Evolutionary conservation across 768 basidiomycete species (phyloP), one percentile per base, ranked within the genome.

Genomic region (Serendipita indica): DNA sequence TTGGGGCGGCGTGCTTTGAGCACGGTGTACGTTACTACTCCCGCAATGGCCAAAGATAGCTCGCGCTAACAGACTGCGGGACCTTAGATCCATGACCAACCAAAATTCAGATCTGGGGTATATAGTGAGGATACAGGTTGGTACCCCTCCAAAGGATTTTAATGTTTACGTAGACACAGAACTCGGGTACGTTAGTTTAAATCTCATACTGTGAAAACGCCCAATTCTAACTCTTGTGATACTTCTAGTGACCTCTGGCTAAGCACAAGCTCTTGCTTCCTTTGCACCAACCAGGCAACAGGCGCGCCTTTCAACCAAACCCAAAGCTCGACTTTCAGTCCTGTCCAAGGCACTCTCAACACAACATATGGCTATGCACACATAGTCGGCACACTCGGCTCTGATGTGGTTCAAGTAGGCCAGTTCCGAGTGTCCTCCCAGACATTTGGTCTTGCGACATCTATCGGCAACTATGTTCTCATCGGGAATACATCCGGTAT

Each of bases 351-450:
- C 14, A 41, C 60, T 1, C 34, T 60, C 34, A 12, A 27, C 20
- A 80, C 87, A 59, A 65, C 62, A 0, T 88, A 91, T 68, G 89
- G 88, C 0, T 84, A 83, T 7, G 89, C 88, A 2, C 60, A 67
- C 1, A 87, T 86, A 0, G 56, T 62, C 0, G 89, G 89, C 3
- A 63, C 66, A 4, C 62, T 83, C 1, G 75, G 73, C 0, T 41
- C 68, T 54, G 89, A 92, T 41, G 79, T 75, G 2, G 85, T 90
- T 18, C 63, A 66, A 35, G 79, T 91, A 73, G 79, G 79, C 2
- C 77, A 76, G 0, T 88, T 87, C 63, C 74, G 74, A 1, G 67
- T 89, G 20, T 58, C 65, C 6, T 60, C 64, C 3, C 87, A 89
- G 64, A 68, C 65, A 13, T 75, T 89, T 64, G 56, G 28, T 13